Conservation (phyloP, 768 basidiomycete genomes). For the Macrolepiota albuminosa region DNA sequence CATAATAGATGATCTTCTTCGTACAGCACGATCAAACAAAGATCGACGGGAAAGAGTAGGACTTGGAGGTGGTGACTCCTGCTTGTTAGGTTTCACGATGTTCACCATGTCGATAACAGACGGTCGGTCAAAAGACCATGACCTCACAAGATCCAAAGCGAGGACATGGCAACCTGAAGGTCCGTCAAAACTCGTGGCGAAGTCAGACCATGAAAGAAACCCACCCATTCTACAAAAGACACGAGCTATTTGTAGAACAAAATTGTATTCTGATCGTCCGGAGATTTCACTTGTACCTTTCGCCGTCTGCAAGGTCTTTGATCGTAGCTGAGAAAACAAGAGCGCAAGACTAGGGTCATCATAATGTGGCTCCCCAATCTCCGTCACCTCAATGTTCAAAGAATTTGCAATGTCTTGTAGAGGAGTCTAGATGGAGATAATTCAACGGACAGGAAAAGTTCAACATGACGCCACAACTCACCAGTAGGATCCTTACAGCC, state of each 20-base stretch:
- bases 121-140: constrained; percentile 90
- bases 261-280: constrained; percentile 86
- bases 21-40: constrained; percentile 47
- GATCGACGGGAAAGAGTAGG: constrained; percentile 39
- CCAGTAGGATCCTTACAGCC: constrained; percentile 85
- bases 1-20: constrained; percentile 68
- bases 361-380: constrained; percentile 82
- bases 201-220: constrained; percentile 19
- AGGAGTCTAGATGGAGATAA: constrained; percentile 53
- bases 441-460: background rate
- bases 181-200: background rate
- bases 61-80: constrained; percentile 35
- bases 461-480: constrained; percentile 32
- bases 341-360: constrained; percentile 93
- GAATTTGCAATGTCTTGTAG: constrained; percentile 64
- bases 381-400: constrained; percentile 47
- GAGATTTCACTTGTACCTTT: constrained; percentile 92
- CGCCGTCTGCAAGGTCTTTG: constrained; percentile 88
- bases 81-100: constrained; percentile 10
- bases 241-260: constrained; percentile 90
- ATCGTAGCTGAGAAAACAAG: constrained; percentile 83
- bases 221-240: constrained; percentile 94
- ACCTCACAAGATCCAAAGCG: constrained; percentile 84
- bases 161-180: constrained; percentile 81
- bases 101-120: constrained; percentile 28